Evolutionary conservation across 2,329 filamentous ascomycete genomes (phyloP).

Genomic region (Pseudogymnoascus sp.): DNA sequence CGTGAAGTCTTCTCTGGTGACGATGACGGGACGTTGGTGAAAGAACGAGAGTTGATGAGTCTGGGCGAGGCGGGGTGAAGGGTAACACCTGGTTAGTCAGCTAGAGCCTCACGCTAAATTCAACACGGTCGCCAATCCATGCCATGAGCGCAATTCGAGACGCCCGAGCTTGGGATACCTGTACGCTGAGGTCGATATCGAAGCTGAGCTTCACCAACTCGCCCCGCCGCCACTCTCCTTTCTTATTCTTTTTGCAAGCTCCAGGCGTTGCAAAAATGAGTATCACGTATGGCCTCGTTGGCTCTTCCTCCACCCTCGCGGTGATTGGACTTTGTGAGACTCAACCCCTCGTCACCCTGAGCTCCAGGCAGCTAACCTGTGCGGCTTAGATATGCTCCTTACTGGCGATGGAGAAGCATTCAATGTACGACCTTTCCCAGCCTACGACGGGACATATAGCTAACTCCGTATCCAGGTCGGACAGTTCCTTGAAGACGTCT

Average conservation of each 20-base stretch:
- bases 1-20: conserved; percentile 17
- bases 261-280: conserved; percentile 49
- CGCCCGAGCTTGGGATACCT: conserved; percentile 4
- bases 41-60: not conserved
- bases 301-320: conserved; percentile 58
- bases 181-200: not conserved
- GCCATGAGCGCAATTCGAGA: not conserved
- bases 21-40: conserved; percentile 1
- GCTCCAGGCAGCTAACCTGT: conserved; percentile 22
- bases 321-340: conserved; percentile 74
- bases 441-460: conserved; percentile 14
- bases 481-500: conserved; percentile 87
- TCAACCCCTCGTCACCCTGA: conserved; percentile 9
- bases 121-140: not conserved
- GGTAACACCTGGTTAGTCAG: not conserved
- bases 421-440: conserved; percentile 55
- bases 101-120: not conserved
- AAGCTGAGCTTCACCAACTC: conserved; percentile 9
- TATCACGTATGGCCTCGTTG: conserved; percentile 63
- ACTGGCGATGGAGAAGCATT: conserved; percentile 93
- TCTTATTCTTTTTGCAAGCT: conserved; percentile 10
- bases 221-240: conserved; percentile 5
- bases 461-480: conserved; percentile 57
- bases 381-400: conserved; percentile 84
- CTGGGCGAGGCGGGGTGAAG: not conserved